A percentile compares a stretch with the other conserved stretches of the same genome.
phyloP scores from a whole-genome alignment of 2,329 filamentous ascomycete genomes.

The Triangularia setosa region DNA sequence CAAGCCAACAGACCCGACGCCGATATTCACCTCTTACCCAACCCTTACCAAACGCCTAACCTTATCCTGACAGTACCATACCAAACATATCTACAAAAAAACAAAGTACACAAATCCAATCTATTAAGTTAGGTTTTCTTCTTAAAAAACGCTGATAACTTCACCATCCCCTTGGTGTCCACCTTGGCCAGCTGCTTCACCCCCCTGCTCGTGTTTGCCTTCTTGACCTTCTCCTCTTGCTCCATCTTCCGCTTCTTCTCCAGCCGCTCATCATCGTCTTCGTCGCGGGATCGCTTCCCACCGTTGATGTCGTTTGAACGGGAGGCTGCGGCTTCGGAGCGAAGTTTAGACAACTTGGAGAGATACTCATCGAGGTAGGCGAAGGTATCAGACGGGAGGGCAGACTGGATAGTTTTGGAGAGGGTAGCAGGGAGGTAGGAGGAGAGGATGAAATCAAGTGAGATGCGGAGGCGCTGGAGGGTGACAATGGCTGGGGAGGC shows the following conservation, averaged over 20 bases:
- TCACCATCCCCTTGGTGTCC: conserved; percentile 90
- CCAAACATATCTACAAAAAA: not conserved
- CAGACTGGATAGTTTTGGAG: conserved; percentile 37
- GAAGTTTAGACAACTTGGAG: conserved; percentile 59
- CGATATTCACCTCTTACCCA: not conserved
- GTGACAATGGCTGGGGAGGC: conserved; percentile 47
- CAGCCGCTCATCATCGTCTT: conserved; percentile 62
- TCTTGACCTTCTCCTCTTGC: conserved; percentile 83
- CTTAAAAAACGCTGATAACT: conserved; percentile 90
- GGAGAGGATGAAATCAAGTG: conserved; percentile 61
- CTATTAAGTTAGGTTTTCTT: conserved; percentile 47
- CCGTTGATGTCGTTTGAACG: conserved; percentile 68
- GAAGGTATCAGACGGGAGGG: conserved; percentile 57
- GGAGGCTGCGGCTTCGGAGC: conserved; percentile 66
- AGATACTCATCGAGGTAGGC: conserved; percentile 67
- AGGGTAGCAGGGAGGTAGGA: conserved; percentile 54
- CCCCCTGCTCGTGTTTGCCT: conserved; percentile 68
- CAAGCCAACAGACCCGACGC: not conserved
- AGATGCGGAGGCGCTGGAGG: conserved; percentile 62
- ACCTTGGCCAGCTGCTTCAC: conserved; percentile 84
- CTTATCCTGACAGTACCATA: not conserved
- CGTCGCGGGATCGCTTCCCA: conserved; percentile 63
- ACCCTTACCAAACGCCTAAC: not conserved
- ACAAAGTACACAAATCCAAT: not conserved
- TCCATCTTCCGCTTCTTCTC: conserved; percentile 85